A percentile compares a stretch with the other conserved stretches of the same genome.
These are phyloP conservation scores for Rubus idaeus DNA, from an alignment of 306 rosid genomes.

Conservation along the genomic window DNA sequence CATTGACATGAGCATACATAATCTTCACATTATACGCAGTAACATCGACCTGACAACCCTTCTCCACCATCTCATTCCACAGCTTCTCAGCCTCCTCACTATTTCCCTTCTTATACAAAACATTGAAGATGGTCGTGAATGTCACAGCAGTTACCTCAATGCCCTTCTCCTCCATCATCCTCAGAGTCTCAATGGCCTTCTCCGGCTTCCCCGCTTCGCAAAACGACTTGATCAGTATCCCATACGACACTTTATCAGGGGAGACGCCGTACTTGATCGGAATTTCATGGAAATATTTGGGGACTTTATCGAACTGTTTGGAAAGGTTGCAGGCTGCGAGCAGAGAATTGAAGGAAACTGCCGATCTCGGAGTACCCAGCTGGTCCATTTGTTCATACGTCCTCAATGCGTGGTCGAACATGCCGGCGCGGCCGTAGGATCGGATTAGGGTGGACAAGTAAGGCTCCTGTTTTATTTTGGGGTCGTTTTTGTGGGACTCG, in stretches of 20 bases:
- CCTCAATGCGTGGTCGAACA: slow-evolving; percentile 58
- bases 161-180: slow-evolving; percentile 45
- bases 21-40: slow-evolving; percentile 55
- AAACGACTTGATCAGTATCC: slow-evolving; percentile 51
- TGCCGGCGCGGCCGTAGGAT: slow-evolving; percentile 60
- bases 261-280: slow-evolving; percentile 40
- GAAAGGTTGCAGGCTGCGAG: slow-evolving; percentile 45
- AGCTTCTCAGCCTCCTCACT: slow-evolving; percentile 53
- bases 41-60: slow-evolving; percentile 48
- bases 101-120: slow-evolving; percentile 50
- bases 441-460: slow-evolving; percentile 59
- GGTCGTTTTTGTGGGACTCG: slow-evolving; percentile 63
- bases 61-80: slow-evolving; percentile 55
- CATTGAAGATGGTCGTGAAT: slow-evolving; percentile 47
- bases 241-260: slow-evolving; percentile 55
- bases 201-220: slow-evolving; percentile 43
- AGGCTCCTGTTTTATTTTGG: slow-evolving; percentile 53
- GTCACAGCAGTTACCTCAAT: slow-evolving; percentile 51
- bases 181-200: slow-evolving; percentile 38
- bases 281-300: slow-evolving; percentile 53
- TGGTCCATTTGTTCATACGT: slow-evolving; percentile 57
- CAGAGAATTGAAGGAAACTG: slow-evolving; percentile 56
- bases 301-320: slow-evolving; percentile 40
- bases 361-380: slow-evolving; percentile 58
- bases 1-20: slow-evolving; percentile 38